Evolutionary conservation across 345 rosid genomes (phyloP).

Genomic region (Citrus glauca): DNA sequence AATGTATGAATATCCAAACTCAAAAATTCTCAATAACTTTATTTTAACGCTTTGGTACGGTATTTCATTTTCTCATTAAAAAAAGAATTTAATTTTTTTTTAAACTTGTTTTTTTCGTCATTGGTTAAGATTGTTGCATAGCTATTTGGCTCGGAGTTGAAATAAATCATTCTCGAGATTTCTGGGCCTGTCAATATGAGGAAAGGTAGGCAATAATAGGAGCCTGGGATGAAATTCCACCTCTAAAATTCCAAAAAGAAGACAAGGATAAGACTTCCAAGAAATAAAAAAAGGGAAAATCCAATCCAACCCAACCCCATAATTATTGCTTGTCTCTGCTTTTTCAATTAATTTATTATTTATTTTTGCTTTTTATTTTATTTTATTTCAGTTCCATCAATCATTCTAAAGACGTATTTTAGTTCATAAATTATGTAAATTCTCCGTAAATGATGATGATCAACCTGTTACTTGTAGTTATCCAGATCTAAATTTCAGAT

Average conservation of each 20-base stretch:
- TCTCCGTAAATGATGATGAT: too few species aligned
- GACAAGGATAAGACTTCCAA: neutral
- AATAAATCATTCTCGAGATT: conserved; percentile 9
- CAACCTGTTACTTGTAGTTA: too few species aligned
- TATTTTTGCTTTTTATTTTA: fast-evolving
- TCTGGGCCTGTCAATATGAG: neutral
- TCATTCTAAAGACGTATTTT: neutral
- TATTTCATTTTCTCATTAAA: too few species aligned
- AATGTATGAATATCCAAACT: too few species aligned
- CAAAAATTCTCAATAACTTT: too few species aligned
- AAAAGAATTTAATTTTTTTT: too few species aligned
- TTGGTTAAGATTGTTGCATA: neutral
- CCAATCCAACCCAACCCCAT: neutral
- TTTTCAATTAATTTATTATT: neutral
- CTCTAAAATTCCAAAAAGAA: neutral
- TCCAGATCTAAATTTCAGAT: too few species aligned
- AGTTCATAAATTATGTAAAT: too few species aligned
- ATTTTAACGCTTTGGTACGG: too few species aligned
- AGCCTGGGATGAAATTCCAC: neutral
- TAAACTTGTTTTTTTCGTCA: too few species aligned
- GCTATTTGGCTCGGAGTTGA: neutral
- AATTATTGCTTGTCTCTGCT: neutral
- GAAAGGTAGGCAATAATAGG: neutral
- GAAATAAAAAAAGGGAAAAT: neutral
- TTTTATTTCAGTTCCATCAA: neutral